phyloP scores from a whole-genome alignment of 2,329 filamentous ascomycete species.

The Aspergillus cejpii region DNA sequence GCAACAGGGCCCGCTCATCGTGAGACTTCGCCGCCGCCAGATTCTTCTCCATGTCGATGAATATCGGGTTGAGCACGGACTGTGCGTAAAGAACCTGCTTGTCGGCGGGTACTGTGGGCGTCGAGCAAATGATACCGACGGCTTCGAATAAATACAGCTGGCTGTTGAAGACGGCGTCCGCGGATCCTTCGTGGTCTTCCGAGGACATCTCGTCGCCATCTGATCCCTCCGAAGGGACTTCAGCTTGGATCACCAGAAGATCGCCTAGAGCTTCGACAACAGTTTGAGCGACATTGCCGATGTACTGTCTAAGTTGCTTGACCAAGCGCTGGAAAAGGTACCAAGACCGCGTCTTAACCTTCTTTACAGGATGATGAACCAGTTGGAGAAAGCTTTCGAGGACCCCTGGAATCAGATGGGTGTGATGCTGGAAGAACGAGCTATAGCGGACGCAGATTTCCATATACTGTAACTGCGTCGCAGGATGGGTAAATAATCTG shows the following conservation, averaged over 20 bases:
- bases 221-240: constrained; percentile 68
- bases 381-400: constrained; percentile 87
- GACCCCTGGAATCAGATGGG: constrained; percentile 72
- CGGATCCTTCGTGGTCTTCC: constrained; percentile 80
- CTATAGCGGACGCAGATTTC: constrained; percentile 95
- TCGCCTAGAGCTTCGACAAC: constrained; percentile 87
- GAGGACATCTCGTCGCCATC: constrained; percentile 91
- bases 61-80: constrained; percentile 82
- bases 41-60: constrained; percentile 78
- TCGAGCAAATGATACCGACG: constrained; percentile 85
- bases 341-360: constrained; percentile 87
- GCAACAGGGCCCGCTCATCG: constrained; percentile 73
- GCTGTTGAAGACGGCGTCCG: constrained; percentile 83
- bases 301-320: constrained; percentile 73
- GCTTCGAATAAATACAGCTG: constrained; percentile 94
- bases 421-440: constrained; percentile 81
- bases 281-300: constrained; percentile 83
- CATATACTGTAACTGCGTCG: constrained; percentile 94
- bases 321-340: constrained; percentile 92
- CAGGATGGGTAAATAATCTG: constrained; percentile 77
- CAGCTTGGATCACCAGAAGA: constrained; percentile 81
- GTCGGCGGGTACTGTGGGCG: constrained; percentile 65
- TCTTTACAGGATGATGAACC: constrained; percentile 79
- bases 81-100: constrained; percentile 84
- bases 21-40: constrained; percentile 68